phyloP scores from a whole-genome alignment of 2,329 filamentous ascomycete genomes.

The Gaeumannomyces tritici region DNA sequence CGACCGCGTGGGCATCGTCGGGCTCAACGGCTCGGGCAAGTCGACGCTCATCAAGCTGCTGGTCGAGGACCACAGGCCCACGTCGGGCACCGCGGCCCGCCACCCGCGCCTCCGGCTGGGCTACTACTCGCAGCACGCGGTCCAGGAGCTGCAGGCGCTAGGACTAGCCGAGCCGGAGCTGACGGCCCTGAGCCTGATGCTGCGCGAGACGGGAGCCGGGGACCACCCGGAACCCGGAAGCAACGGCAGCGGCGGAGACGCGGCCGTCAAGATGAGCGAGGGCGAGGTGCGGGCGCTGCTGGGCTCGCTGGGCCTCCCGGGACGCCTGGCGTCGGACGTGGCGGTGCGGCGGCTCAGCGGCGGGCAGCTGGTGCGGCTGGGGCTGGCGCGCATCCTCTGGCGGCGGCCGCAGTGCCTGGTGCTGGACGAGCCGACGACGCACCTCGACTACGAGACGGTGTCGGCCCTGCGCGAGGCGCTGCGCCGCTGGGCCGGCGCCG shows the following conservation, averaged over 20 bases:
- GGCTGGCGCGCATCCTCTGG: conserved; percentile 61
- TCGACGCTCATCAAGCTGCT: conserved; percentile 68
- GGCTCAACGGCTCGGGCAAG: conserved; percentile 75
- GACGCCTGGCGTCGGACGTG: conserved; percentile 62
- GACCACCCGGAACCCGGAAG: background rate
- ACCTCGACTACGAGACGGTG: conserved; percentile 76
- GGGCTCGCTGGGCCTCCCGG: conserved; percentile 59
- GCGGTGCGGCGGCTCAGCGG: conserved; percentile 67
- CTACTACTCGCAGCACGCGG: conserved; percentile 73
- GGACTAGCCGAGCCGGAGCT: conserved; percentile 38
- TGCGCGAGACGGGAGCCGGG: conserved; percentile 38
- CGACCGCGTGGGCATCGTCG: conserved; percentile 65
- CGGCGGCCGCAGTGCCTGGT: conserved; percentile 61
- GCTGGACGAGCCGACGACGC: conserved; percentile 75
- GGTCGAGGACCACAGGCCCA: conserved; percentile 48
- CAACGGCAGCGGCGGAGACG: conserved; percentile 8
- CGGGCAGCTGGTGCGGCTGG: conserved; percentile 61
- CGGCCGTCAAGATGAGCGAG: conserved; percentile 45
- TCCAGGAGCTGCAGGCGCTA: conserved; percentile 54
- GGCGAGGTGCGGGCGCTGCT: conserved; percentile 59
- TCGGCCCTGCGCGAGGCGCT: conserved; percentile 59
- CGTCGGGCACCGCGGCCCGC: conserved; percentile 48
- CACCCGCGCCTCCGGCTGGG: conserved; percentile 64
- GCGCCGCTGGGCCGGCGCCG: conserved; percentile 59
- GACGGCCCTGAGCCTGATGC: conserved; percentile 57